Percentiles rank a stretch among this genome's conserved stretches.
These are phyloP conservation scores for Draba incana DNA, from an alignment of 345 rosid species.

Conservation along the genomic window DNA sequence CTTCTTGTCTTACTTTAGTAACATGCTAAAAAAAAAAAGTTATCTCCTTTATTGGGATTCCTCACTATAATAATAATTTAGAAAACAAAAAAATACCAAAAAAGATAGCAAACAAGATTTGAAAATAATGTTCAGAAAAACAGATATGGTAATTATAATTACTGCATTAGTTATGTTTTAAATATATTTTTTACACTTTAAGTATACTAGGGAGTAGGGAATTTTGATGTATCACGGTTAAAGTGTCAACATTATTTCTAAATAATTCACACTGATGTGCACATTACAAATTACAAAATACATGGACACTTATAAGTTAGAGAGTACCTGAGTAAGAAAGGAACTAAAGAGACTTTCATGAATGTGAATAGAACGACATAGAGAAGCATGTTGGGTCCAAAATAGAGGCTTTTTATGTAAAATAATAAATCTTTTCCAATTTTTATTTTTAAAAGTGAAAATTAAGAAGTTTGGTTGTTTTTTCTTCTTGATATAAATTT, in stretches of 20 bases:
- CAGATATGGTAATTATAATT: neutral
- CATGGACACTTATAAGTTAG: constrained; percentile 15
- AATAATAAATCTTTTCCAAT: constrained; percentile 42
- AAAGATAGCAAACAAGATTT: neutral
- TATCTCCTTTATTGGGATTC: constrained; percentile 77
- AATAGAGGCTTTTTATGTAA: constrained; percentile 57
- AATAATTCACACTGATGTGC: neutral
- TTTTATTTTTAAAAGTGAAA: neutral
- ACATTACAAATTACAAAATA: constrained; percentile 13
- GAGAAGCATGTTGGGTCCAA: constrained; percentile 67
- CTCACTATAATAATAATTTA: constrained; percentile 39
- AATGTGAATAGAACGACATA: constrained; percentile 46
- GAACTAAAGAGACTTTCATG: constrained; percentile 34
- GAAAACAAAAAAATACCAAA: neutral
- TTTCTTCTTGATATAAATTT: constrained; percentile 35
- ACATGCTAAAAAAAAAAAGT: constrained; percentile 67
- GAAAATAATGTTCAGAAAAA: neutral
- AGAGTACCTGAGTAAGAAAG: constrained; percentile 34
- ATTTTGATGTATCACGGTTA: neutral
- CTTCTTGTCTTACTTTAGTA: constrained; percentile 77
- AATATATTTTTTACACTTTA: neutral
- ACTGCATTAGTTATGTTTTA: neutral
- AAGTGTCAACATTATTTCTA: neutral
- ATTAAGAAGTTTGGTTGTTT: constrained; percentile 29
- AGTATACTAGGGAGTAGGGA: neutral